Evolutionary conservation across 169 alveolate species (phyloP), one percentile per base, ranked within the genome.

Genomic region (Plasmodium cynomolgi): DNA sequence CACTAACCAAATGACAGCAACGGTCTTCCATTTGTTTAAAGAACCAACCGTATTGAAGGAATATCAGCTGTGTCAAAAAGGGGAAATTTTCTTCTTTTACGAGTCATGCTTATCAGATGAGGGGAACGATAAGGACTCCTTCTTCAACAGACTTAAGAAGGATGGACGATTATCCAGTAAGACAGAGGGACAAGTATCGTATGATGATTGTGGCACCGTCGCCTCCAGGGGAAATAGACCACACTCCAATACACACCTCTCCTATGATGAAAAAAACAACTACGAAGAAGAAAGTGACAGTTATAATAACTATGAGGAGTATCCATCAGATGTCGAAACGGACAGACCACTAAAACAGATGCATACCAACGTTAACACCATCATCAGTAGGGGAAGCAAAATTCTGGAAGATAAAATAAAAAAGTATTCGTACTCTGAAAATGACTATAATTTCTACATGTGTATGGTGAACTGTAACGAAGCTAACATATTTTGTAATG

Each of bases 1-100:
- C 34, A 99, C 99, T 3, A 99, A 99, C 95, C 99, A 98, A 92
- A 98, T 99, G 99, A 93, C 99, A 34, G 98, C 98, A 71, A 94
- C 96, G 44, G 84, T 95, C 9, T 96, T 93, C 90, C 97, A 96
- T 23, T 62, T 86, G 73, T 95, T 96, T 62, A 72, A 84, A 88
- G 91, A 80, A 50, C 6, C 93, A 20, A 84, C 79, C 68, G 29
- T 15, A 17, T 50, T 81, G 58, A 93, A 47, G n/a, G 93, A 82
- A 8, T 83, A 50, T 8, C 96, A 93, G 44, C 26, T 83, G 29
- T 88, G 96, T 23, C 95, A 92, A 92, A 84, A 79, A 17, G 93
- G 95, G 0, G 93, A 95, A 26, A 93, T 91, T 11, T 95, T 83
- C 29, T 95, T 79, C 17, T 95, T 95, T 80, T 95, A 93, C 68